Conservation (phyloP, 768 basidiomycete species). For the Pholiota molesta region DNA sequence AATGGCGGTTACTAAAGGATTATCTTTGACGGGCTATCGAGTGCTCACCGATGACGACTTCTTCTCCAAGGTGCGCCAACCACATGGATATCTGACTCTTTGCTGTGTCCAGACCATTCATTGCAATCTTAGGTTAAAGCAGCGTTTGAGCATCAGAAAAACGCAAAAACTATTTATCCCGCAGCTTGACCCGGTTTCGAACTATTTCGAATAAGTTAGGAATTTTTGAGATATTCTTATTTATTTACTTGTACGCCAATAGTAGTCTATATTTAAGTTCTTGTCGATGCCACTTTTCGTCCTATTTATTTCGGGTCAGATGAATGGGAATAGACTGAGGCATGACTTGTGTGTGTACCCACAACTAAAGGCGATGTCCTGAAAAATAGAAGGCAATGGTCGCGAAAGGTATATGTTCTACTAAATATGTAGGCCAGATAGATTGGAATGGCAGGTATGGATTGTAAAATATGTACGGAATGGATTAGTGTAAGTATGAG, state of each 20-base stretch:
- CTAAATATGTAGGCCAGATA: not conserved
- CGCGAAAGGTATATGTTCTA: not conserved
- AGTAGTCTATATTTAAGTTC: not conserved
- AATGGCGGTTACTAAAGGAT: slow-evolving; percentile 57
- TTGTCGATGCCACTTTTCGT: not conserved
- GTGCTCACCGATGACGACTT: slow-evolving; percentile 62
- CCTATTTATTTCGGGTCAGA: too few species aligned
- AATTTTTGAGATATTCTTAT: not conserved
- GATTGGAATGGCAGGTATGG: not conserved
- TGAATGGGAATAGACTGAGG: too few species aligned
- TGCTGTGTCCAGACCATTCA: not conserved
- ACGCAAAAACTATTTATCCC: not conserved
- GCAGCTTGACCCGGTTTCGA: too few species aligned
- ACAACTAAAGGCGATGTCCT: not conserved
- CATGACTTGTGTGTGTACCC: too few species aligned
- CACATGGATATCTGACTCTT: not conserved
- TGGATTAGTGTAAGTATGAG: slow-evolving; percentile 1
- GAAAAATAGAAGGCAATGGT: not conserved
- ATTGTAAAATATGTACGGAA: slow-evolving; percentile 1
- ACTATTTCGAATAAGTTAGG: too few species aligned
- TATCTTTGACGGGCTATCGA: slow-evolving; percentile 65
- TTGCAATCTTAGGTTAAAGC: slow-evolving; percentile 20
- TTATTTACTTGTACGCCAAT: not conserved
- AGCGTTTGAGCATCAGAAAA: slow-evolving; percentile 22
- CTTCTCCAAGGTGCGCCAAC: slow-evolving; percentile 48